Evolutionary conservation across 495 filamentous ascomycete genomes (phyloP), one percentile per base, ranked within the genome.

Genomic region (Xylaria grammica): DNA sequence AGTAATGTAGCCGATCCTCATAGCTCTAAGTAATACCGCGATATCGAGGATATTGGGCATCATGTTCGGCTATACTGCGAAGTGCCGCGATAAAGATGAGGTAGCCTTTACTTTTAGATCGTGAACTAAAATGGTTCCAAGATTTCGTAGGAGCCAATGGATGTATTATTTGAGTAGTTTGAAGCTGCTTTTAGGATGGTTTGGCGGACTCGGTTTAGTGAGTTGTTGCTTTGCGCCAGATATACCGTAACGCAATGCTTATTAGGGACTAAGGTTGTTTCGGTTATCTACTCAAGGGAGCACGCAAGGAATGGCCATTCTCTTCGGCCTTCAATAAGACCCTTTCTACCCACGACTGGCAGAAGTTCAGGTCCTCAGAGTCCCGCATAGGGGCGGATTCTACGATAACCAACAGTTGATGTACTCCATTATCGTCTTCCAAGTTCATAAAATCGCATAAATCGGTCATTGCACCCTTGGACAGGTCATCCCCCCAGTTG

Each of bases 391-490:
- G 48, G 26, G n/a, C 48, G 6, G 48, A 51, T 51, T 51, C 24
- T 7, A 17, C 48, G 27, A 51, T 29, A 6, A n/a, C 1, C 26
- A 30, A 7, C 26, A 51, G 13, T 27, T 30, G 13, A 4, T 51
- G 24, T 11, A 30, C 15, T 30, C 48, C 48, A 29, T 29, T 7
- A 0, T 51, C 24, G 11, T 51, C 48, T n/a, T 19, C 19, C 26
- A 51, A n/a, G 26, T 51, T 27, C 48, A 51, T 51, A 8, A 30
- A 24, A 27, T 51, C 49, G 15, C 49, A 51, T 9, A 30, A 51
- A n/a, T 29, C 15, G 30, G 27, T 51, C 17, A n/a, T 30, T 3
- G 26, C 19, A 0, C 4, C 15, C 19, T 51, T 10, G 46, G 29
- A 27, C 29, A 50, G 7, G 19, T 51, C 49, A 3, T 29, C 19